Conservation (phyloP, 768 basidiomycete species). For the Serendipita sp. region DNA sequence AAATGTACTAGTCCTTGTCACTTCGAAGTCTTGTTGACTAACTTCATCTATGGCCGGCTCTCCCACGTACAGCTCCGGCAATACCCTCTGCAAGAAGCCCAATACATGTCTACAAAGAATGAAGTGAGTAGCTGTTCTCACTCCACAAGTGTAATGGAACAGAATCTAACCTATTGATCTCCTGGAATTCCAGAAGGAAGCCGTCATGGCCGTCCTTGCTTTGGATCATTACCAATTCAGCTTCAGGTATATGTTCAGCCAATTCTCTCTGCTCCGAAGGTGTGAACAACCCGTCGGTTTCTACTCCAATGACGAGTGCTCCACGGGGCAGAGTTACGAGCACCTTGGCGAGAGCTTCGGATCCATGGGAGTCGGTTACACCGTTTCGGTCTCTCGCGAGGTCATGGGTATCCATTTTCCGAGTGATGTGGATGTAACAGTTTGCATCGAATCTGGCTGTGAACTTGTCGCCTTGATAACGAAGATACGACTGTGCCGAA, state of each 20-base stretch:
- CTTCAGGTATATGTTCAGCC: slow-evolving; percentile 61
- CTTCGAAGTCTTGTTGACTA: slow-evolving; percentile 35
- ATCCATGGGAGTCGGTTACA: slow-evolving; percentile 20
- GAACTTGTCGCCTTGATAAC: slow-evolving; percentile 98
- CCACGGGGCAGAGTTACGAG: slow-evolving; percentile 58
- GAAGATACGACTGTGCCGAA: slow-evolving; percentile 88
- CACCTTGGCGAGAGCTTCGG: slow-evolving; percentile 32
- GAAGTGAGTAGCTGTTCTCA: not conserved
- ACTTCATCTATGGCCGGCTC: slow-evolving; percentile 17
- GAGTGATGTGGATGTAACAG: slow-evolving; percentile 84
- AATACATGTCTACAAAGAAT: slow-evolving; percentile 36
- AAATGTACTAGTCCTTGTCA: slow-evolving; percentile 88
- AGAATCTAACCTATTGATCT: slow-evolving; percentile 43
- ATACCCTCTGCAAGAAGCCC: slow-evolving; percentile 50
- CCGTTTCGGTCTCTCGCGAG: slow-evolving; percentile 47
- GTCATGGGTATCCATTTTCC: slow-evolving; percentile 93
- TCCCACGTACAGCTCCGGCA: slow-evolving; percentile 49
- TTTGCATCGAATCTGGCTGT: slow-evolving; percentile 93
- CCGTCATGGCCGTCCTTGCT: slow-evolving; percentile 92
- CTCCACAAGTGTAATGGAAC: not conserved
- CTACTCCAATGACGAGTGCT: slow-evolving; percentile 76
- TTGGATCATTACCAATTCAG: slow-evolving; percentile 67
- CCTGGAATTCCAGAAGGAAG: slow-evolving; percentile 91
- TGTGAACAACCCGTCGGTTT: slow-evolving; percentile 89
- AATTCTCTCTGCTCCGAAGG: slow-evolving; percentile 76